Evolutionary conservation across 345 rosid genomes (phyloP).

Genomic region (Eucalyptus tenuipes): DNA sequence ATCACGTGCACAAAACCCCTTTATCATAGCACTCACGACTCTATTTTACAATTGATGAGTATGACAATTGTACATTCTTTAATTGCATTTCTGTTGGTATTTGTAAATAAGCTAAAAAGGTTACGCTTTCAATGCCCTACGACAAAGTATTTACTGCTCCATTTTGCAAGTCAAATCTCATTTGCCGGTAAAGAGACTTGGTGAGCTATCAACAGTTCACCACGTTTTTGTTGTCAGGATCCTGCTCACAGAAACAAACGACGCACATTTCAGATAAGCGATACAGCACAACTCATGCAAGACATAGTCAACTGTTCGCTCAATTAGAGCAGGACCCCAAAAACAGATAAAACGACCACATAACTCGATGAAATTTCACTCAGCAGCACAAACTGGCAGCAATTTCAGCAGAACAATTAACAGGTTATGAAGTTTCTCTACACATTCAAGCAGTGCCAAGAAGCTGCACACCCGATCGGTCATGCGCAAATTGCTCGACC

Average conservation of each 20-base stretch:
- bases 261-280: not conserved
- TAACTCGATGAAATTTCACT: not conserved
- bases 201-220: slow-evolving; percentile 24
- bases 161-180: too few species aligned
- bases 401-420: not conserved
- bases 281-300: not conserved
- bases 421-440: not conserved
- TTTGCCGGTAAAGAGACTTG: too few species aligned
- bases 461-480: not conserved
- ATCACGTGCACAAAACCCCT: too few species aligned
- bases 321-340: not conserved
- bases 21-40: accelerated
- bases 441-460: not conserved
- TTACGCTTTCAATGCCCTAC: accelerated
- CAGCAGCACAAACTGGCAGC: not conserved
- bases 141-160: too few species aligned
- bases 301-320: too few species aligned
- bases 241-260: slow-evolving; percentile 17
- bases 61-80: too few species aligned
- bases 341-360: not conserved
- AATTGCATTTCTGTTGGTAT: too few species aligned
- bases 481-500: not conserved
- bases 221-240: slow-evolving; percentile 64
- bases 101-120: too few species aligned
- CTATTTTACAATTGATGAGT: too few species aligned